A percentile compares a stretch with the other conserved stretches of the same genome.
Conservation (phyloP, 495 filamentous ascomycete species). For the Amphirosellinia nigrospora region DNA sequence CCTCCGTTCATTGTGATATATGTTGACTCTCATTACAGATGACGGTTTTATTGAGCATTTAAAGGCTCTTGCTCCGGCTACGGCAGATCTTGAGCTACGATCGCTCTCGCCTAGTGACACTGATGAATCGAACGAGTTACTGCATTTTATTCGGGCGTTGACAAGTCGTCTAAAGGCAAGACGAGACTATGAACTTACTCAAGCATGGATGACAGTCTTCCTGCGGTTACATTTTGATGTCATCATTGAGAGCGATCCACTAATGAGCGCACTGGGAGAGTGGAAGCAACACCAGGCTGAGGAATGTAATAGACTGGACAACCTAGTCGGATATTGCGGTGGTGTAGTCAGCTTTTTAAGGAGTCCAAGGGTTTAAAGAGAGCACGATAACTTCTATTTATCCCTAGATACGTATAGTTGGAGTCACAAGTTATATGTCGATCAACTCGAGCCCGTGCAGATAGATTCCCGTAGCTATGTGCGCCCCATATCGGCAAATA, state of each 20-base stretch:
- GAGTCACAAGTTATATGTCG: not conserved
- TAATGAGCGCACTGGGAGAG: conserved; percentile 57
- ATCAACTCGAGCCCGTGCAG: not conserved
- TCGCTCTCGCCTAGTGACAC: conserved; percentile 63
- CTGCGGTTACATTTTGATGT: conserved; percentile 71
- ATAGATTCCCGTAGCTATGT: not conserved
- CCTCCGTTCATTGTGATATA: not conserved
- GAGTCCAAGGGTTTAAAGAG: conserved; percentile 58
- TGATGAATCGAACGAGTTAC: conserved; percentile 53
- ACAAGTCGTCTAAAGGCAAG: conserved; percentile 67
- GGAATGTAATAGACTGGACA: conserved; percentile 73
- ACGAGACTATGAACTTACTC: conserved; percentile 88
- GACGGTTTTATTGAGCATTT: conserved; percentile 76
- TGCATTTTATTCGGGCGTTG: conserved; percentile 76
- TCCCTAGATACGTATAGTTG: not conserved
- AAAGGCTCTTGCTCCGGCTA: conserved; percentile 76
- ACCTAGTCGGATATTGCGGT: conserved; percentile 81
- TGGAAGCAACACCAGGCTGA: conserved; percentile 72
- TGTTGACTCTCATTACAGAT: conserved; percentile 37
- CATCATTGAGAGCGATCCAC: conserved; percentile 47
- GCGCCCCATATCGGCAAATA: not conserved
- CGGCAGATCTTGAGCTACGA: conserved; percentile 87
- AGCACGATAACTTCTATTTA: not conserved
- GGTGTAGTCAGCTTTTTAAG: conserved; percentile 90
- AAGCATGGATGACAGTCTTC: conserved; percentile 97